Percentiles rank a stretch among this genome's conserved stretches.
Conservation (phyloP, 345 rosid species). For the Salix viminalis region DNA sequence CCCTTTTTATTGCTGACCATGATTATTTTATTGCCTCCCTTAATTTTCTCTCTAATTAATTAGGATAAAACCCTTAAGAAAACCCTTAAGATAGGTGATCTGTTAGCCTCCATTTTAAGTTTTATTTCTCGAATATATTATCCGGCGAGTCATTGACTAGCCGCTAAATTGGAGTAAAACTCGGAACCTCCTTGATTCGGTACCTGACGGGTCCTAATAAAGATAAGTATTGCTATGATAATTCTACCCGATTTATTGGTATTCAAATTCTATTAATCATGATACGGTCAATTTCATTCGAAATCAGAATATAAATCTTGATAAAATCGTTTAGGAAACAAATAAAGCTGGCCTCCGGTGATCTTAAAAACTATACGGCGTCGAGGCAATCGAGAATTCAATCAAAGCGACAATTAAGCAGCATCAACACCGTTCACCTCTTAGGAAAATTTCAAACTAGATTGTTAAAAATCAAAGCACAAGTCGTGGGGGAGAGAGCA, state of each 20-base stretch:
- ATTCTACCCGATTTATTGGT: neutral
- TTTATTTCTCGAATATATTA: no score
- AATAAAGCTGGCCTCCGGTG: neutral
- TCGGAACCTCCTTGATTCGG: neutral
- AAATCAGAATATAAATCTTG: neutral
- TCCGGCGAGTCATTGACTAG: neutral
- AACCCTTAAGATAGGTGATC: neutral
- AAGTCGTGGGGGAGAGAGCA: neutral
- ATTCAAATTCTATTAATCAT: neutral
- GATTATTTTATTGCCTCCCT: neutral
- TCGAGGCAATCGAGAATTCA: neutral
- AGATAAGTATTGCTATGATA: neutral
- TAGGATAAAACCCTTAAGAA: neutral
- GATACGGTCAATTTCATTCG: neutral
- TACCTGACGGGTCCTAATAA: neutral
- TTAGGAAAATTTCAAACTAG: slow-evolving; percentile 16
- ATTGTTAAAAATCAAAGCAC: neutral
- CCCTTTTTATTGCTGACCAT: neutral
- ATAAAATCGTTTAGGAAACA: neutral
- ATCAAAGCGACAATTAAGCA: slow-evolving; percentile 10
- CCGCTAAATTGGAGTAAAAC: neutral
- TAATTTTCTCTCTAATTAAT: neutral
- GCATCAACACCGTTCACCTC: neutral
- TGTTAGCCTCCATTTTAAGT: neutral
- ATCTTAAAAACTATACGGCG: neutral